These are phyloP conservation scores for Claviceps humidiphila DNA, from an alignment of 2,329 filamentous ascomycete genomes.

Conservation along the genomic window DNA sequence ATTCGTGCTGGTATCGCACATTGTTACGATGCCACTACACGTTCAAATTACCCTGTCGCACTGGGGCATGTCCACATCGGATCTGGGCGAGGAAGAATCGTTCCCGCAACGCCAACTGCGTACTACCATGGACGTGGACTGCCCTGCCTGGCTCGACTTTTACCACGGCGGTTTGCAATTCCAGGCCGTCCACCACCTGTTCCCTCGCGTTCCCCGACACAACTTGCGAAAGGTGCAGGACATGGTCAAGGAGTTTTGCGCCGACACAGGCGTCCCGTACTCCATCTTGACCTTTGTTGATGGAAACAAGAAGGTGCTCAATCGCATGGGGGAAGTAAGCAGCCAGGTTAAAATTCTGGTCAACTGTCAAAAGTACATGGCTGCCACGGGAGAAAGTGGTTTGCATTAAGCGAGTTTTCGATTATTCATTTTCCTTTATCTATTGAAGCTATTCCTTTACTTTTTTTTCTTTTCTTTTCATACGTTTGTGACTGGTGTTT, in stretches of 20 bases:
- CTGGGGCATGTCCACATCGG: slow-evolving; percentile 57
- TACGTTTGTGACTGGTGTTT: background rate
- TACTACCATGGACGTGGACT: slow-evolving; percentile 64
- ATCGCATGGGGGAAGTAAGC: slow-evolving; percentile 41
- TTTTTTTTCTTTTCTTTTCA: background rate
- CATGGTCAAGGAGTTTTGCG: slow-evolving; percentile 48
- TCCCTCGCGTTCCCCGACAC: slow-evolving; percentile 54
- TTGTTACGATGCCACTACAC: slow-evolving; percentile 54
- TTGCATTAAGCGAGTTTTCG: slow-evolving; percentile 10
- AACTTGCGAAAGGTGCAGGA: slow-evolving; percentile 49
- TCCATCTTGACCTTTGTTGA: slow-evolving; percentile 47
- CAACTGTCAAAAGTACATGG: slow-evolving; percentile 41
- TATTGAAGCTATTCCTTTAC: background rate
- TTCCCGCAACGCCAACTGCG: slow-evolving; percentile 57
- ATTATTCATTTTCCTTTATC: background rate
- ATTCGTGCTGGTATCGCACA: slow-evolving; percentile 52
- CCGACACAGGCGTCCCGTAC: slow-evolving; percentile 51
- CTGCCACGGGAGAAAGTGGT: slow-evolving; percentile 31
- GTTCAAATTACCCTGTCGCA: slow-evolving; percentile 61
- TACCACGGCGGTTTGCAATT: slow-evolving; percentile 62
- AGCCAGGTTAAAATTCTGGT: slow-evolving; percentile 47
- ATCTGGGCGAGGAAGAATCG: slow-evolving; percentile 50
- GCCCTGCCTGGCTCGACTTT: slow-evolving; percentile 58
- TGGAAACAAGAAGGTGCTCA: slow-evolving; percentile 41
- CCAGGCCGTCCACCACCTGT: slow-evolving; percentile 58